Percentiles rank a stretch among this genome's conserved stretches.
These are phyloP conservation scores for Neocucurbitaria cava DNA, from an alignment of 2,329 filamentous ascomycete genomes.

Conservation along the genomic window DNA sequence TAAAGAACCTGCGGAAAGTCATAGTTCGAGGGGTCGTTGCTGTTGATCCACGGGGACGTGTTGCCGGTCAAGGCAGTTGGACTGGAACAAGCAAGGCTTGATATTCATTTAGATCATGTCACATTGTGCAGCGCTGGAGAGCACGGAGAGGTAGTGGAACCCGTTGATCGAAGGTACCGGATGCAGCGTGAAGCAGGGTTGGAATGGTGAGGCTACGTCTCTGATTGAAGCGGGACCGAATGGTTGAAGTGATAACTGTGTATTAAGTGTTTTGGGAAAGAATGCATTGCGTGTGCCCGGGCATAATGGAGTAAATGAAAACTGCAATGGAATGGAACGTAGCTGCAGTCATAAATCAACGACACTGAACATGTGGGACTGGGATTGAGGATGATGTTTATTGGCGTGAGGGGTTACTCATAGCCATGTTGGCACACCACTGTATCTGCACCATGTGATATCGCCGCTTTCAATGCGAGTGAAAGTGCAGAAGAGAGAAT, in stretches of 20 bases:
- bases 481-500: slow-evolving; percentile 49
- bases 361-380: slow-evolving; percentile 2
- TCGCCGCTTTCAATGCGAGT: slow-evolving; percentile 48
- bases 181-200: not conserved
- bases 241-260: not conserved
- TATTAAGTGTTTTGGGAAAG: no score
- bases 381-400: slow-evolving; percentile 40
- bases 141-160: not conserved
- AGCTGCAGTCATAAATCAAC: no score
- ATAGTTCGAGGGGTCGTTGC: not conserved
- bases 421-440: slow-evolving; percentile 45
- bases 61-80: not conserved
- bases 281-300: not conserved
- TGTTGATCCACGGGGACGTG: not conserved
- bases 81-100: not conserved
- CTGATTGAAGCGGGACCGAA: not conserved
- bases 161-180: not conserved
- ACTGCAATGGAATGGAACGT: not conserved
- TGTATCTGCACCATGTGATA: slow-evolving; percentile 43
- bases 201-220: not conserved
- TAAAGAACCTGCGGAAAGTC: not conserved
- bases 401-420: slow-evolving; percentile 46
- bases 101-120: not conserved
- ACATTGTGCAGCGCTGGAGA: not conserved
- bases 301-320: no score